Conservation (phyloP, 768 basidiomycete genomes). For the Tylopilus intermedius region DNA sequence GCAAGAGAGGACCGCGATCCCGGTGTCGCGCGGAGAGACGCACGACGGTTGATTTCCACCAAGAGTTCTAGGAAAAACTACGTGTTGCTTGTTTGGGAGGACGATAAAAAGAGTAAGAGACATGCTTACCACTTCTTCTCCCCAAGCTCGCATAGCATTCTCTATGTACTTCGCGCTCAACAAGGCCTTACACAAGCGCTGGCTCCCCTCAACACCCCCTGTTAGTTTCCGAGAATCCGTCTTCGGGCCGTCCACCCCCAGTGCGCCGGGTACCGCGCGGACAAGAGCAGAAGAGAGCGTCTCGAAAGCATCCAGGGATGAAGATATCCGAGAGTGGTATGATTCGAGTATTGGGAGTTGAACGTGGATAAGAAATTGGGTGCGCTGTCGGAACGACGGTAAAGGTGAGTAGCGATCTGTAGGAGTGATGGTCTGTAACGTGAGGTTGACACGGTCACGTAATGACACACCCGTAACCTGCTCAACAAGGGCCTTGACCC, state of each 20-base stretch:
- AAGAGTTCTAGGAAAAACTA: conserved; percentile 93
- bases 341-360: conserved; percentile 80
- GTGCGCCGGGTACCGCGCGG: conserved; percentile 87
- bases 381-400: conserved; percentile 70
- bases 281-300: conserved; percentile 82
- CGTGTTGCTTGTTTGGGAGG: conserved; percentile 3
- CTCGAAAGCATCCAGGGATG: conserved; percentile 92
- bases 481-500: conserved; percentile 80
- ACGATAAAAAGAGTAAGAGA: neutral
- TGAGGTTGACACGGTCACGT: neutral
- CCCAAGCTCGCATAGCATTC: conserved; percentile 71
- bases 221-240: conserved; percentile 63
- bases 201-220: conserved; percentile 77
- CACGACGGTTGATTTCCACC: conserved; percentile 65
- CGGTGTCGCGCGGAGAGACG: conserved; percentile 52
- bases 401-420: conserved; percentile 88
- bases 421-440: neutral
- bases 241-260: conserved; percentile 46
- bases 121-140: conserved; percentile 76
- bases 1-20: conserved; percentile 49
- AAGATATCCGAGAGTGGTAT: conserved; percentile 73
- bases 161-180: conserved; percentile 75
- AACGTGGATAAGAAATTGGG: conserved; percentile 76
- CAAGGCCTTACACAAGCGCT: conserved; percentile 79
- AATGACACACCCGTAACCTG: conserved; percentile 75